phyloP scores from a whole-genome alignment of 1,139 yeast genomes.

The Waltiozyma sp. region DNA sequence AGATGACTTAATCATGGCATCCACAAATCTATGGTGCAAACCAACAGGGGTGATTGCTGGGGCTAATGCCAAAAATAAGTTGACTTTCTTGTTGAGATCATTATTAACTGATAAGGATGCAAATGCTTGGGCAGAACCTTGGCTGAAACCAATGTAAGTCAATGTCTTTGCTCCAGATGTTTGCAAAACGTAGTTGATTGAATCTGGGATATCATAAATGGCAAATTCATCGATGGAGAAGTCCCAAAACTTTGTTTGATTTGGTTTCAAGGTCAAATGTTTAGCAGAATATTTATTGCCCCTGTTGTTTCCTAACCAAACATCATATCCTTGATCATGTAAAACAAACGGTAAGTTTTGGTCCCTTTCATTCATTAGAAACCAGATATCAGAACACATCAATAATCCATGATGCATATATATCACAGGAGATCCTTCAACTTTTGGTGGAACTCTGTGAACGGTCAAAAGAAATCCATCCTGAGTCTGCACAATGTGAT shows the following conservation, averaged over 20 bases:
- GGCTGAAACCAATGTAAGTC: conserved; percentile 72
- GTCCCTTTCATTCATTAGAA: conserved; percentile 51
- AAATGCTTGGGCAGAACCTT: conserved; percentile 82
- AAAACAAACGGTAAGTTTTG: conserved; percentile 66
- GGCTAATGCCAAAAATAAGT: conserved; percentile 67
- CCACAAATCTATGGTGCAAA: conserved; percentile 62
- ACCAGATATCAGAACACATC: conserved; percentile 89
- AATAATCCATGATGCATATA: conserved; percentile 86
- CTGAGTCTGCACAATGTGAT: conserved; percentile 40
- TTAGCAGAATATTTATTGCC: conserved; percentile 77
- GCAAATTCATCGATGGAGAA: conserved; percentile 73
- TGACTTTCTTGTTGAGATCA: conserved; percentile 55
- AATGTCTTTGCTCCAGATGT: conserved; percentile 30
- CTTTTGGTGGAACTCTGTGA: conserved; percentile 37
- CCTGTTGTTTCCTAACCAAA: conserved; percentile 83
- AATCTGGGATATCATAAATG: conserved; percentile 60
- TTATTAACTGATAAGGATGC: conserved; percentile 68
- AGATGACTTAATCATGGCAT: conserved; percentile 65
- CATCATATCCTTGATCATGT: conserved; percentile 74
- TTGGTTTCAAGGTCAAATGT: conserved; percentile 31
- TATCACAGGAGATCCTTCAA: conserved; percentile 37
- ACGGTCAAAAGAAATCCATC: conserved; percentile 46
- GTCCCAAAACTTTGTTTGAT: conserved; percentile 59
- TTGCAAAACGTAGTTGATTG: conserved; percentile 43
- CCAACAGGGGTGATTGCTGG: conserved; percentile 96